These are phyloP conservation scores for Begonia masoniana DNA, from an alignment of 306 rosid genomes.

Conservation along the genomic window DNA sequence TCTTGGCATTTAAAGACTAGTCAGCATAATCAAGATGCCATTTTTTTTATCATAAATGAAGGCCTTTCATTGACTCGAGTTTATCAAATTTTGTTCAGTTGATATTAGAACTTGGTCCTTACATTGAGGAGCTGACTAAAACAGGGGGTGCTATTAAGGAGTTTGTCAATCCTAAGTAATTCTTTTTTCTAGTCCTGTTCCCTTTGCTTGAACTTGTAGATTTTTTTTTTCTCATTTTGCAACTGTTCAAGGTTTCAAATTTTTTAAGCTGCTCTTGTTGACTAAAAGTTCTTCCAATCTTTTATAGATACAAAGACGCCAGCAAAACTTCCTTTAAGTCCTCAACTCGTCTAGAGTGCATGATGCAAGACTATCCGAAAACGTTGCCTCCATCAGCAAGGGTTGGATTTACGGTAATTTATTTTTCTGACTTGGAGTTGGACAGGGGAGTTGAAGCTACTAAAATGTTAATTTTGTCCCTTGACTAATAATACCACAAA, in stretches of 20 bases:
- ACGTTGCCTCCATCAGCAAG: slow-evolving; percentile 78
- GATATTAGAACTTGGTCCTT: slow-evolving; percentile 83
- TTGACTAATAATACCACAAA: not conserved
- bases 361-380: slow-evolving; percentile 99
- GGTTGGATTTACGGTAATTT: slow-evolving; percentile 91
- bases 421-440: slow-evolving; percentile 5
- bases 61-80: not conserved
- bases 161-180: slow-evolving; percentile 96
- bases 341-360: slow-evolving; percentile 89
- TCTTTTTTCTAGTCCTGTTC: slow-evolving; percentile 3
- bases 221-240: too few species aligned
- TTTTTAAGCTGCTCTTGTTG: too few species aligned
- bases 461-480: not conserved
- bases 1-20: too few species aligned
- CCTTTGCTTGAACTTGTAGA: too few species aligned
- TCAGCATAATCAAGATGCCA: too few species aligned
- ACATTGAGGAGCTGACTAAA: slow-evolving; percentile 80
- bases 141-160: slow-evolving; percentile 81
- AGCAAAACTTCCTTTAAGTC: slow-evolving; percentile 88
- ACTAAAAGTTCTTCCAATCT: slow-evolving; percentile 1
- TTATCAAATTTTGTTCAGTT: slow-evolving; percentile 32
- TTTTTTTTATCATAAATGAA: too few species aligned
- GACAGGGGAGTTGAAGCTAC: slow-evolving; percentile 6
- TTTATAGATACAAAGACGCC: slow-evolving; percentile 82
- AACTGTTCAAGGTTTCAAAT: too few species aligned